These are phyloP conservation scores for Primulina eburnea DNA, from an alignment of 257 asterid genomes.

Conservation along the genomic window DNA sequence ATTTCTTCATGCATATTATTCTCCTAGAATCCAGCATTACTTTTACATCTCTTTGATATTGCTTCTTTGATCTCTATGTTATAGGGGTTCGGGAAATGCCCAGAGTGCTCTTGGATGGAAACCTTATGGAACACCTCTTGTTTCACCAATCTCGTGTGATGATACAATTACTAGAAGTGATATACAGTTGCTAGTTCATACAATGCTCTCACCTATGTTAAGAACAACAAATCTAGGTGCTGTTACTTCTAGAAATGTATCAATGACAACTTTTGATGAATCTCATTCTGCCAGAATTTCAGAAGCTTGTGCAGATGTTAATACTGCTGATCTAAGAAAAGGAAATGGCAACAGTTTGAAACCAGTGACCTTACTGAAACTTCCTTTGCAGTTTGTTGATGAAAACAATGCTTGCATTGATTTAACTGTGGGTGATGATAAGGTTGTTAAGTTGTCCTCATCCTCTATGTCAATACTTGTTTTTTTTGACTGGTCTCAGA, in stretches of 20 bases:
- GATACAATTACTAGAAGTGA: slow-evolving; percentile 76
- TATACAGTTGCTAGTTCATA: slow-evolving; percentile 79
- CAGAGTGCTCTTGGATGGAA: slow-evolving; percentile 83
- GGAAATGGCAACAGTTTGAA: slow-evolving; percentile 51
- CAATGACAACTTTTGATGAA: slow-evolving; percentile 37
- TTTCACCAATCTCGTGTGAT: slow-evolving; percentile 84
- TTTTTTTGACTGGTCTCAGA: slow-evolving; percentile 96
- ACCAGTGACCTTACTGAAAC: slow-evolving; percentile 48
- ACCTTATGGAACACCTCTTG: slow-evolving; percentile 98
- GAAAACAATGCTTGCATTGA: slow-evolving; percentile 95
- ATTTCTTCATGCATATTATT: background rate
- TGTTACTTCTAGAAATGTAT: slow-evolving; percentile 33
- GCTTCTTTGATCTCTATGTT: slow-evolving; percentile 23
- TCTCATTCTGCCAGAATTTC: slow-evolving; percentile 31
- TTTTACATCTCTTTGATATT: slow-evolving; percentile 8
- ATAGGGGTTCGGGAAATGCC: slow-evolving; percentile 69
- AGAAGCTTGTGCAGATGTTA: slow-evolving; percentile 38
- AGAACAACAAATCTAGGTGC: slow-evolving; percentile 45
- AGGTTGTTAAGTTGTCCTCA: slow-evolving; percentile 77
- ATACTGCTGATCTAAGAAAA: slow-evolving; percentile 37
- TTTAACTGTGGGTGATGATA: slow-evolving; percentile 79
- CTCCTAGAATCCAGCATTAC: background rate
- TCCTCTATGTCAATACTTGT: slow-evolving; percentile 91
- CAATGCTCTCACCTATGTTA: slow-evolving; percentile 80
- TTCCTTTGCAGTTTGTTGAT: slow-evolving; percentile 91